Evolutionary conservation across 345 rosid genomes (phyloP), one percentile per base, ranked within the genome.

Genomic region (Toxicodendron radicans): DNA sequence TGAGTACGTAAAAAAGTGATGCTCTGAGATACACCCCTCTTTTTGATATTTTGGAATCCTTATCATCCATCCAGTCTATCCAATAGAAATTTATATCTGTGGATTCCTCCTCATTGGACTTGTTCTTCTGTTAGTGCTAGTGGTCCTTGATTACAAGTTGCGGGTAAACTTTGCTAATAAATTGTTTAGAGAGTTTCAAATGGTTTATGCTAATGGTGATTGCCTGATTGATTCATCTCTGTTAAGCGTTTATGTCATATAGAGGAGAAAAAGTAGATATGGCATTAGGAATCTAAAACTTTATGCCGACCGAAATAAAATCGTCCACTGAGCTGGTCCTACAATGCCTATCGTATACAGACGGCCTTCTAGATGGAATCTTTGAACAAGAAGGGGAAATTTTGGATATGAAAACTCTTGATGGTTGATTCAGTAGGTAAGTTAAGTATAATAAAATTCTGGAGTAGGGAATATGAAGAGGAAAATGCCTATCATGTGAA

Each of bases 141-240:
- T 85, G 92, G 89, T 83, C 85, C 82, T 59, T 73, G 64, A 74
- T 73, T 63, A 69, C 84, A 86, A 85, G 73, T 88, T 79, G 92
- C 74, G 71, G 76, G 58, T 74, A 48, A 64, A 73, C 62, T n/a
- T 41, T 53, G 57, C 35, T 23, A 58, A 70, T 43, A 23, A 43
- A 58, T 10, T 21, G 17, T 41, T 5, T 59, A 71, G 27, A 38
- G 30, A 35, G 11, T 62, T 63, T 62, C 3, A 10, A 63, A 38
- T 20, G 71, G 59, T 48, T 48, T 14, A 48, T 16, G 58, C 21
- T 4, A 65, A 46, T n/a, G 23, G n/a, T 46, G 12, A 5, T 13
- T 35, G 4, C 7, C 20, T 12, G 8, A 70, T 11, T 14, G 32
- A 45, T n/a, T 45, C 14, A 18, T 12, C 18, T 12, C 18, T 30